Evolutionary conservation across 1,139 yeast genomes (phyloP).

Genomic region (Suhomyces yuchorum): DNA sequence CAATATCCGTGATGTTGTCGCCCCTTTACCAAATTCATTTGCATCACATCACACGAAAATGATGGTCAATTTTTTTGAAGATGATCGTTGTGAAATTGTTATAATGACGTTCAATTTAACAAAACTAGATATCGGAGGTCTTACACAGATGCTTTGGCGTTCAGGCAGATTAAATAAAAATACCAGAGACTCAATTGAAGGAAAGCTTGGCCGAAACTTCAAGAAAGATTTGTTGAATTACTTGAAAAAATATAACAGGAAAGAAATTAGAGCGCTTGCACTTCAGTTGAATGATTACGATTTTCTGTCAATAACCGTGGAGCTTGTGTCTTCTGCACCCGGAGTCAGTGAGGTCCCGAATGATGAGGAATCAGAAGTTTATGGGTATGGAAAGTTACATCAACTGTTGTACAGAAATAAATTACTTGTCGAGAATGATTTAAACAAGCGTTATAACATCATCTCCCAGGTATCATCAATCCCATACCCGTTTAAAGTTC

Average conservation of each 20-base stretch:
- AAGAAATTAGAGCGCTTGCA: slow-evolving; percentile 30
- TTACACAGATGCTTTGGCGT: slow-evolving; percentile 69
- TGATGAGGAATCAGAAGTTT: slow-evolving; percentile 24
- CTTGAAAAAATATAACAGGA: slow-evolving; percentile 42
- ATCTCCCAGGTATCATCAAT: slow-evolving; percentile 63
- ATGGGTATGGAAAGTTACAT: slow-evolving; percentile 56
- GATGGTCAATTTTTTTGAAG: slow-evolving; percentile 57
- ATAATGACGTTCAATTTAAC: slow-evolving; percentile 64
- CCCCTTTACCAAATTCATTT: slow-evolving; percentile 35
- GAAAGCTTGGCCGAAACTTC: slow-evolving; percentile 22
- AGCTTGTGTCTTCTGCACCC: slow-evolving; percentile 61
- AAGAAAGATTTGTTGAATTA: slow-evolving; percentile 45
- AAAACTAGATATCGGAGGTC: slow-evolving; percentile 51
- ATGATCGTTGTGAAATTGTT: slow-evolving; percentile 38
- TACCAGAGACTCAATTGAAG: slow-evolving; percentile 3
- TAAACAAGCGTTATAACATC: slow-evolving; percentile 29
- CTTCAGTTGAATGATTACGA: slow-evolving; percentile 34
- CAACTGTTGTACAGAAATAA: slow-evolving; percentile 39
- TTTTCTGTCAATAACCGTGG: slow-evolving; percentile 51
- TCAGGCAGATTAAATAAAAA: slow-evolving; percentile 46
- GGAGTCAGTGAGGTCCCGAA: slow-evolving; percentile 31
- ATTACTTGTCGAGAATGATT: slow-evolving; percentile 27
- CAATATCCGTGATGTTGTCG: slow-evolving; percentile 34
- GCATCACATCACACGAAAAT: slow-evolving; percentile 69
- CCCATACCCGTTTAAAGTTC: slow-evolving; percentile 51